Evolutionary conservation across 768 basidiomycete genomes (phyloP).

Genomic region (Leccinum boreale): DNA sequence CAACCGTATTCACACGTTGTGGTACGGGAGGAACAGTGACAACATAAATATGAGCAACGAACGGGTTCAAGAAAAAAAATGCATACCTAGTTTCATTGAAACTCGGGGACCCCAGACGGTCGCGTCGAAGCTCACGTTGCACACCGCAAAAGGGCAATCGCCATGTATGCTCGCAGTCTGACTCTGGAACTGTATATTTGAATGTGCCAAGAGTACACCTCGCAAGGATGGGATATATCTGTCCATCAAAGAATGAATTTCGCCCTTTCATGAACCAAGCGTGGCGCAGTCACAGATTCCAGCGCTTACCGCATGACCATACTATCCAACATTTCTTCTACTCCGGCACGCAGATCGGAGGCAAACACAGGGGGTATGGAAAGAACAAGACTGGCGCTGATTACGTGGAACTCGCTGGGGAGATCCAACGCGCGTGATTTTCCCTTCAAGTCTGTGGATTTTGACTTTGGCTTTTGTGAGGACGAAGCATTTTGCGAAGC

Average conservation of each 20-base stretch:
- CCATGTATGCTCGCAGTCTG: conserved; percentile 64
- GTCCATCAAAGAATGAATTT: background rate
- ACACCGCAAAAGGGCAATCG: conserved; percentile 85
- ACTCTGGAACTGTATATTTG: conserved; percentile 66
- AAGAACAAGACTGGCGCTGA: conserved; percentile 64
- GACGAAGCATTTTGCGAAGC: conserved; percentile 7
- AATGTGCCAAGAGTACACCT: conserved; percentile 86
- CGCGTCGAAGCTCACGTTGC: conserved; percentile 73
- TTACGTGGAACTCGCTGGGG: conserved; percentile 53
- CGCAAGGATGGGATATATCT: conserved; percentile 88
- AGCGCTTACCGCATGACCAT: conserved; percentile 86
- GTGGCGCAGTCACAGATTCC: conserved; percentile 2
- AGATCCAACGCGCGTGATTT: conserved; percentile 33
- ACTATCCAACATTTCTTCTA: conserved; percentile 87
- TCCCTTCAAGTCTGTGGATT: conserved; percentile 33
- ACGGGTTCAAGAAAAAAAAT: background rate
- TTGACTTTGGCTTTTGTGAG: conserved; percentile 18
- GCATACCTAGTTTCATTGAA: conserved; percentile 75
- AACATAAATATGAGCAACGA: background rate
- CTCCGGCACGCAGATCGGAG: conserved; percentile 66
- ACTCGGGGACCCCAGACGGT: conserved; percentile 86
- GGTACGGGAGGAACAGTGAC: background rate
- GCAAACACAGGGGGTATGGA: conserved; percentile 83
- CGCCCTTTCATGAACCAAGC: background rate
- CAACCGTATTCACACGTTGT: background rate